Percentiles rank a stretch among this genome's conserved stretches.
phyloP scores from a whole-genome alignment of 768 basidiomycete species.

The Paxillus ammoniavirescens region DNA sequence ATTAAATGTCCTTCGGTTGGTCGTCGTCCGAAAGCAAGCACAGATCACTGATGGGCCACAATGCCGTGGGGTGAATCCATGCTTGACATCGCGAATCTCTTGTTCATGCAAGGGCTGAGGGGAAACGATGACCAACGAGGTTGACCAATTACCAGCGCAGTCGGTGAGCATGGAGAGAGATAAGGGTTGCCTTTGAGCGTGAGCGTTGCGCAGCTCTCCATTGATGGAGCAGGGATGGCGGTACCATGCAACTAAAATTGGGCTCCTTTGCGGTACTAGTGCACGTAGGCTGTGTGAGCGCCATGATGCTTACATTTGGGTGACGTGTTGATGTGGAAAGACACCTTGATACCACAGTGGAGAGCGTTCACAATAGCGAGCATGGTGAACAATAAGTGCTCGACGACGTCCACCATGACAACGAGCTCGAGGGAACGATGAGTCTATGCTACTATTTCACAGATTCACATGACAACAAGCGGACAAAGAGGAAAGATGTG shows the following conservation, averaged over 20 bases:
- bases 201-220: constrained; percentile 1
- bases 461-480: constrained; percentile 6
- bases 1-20: neutral
- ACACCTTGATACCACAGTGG: neutral
- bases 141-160: constrained; percentile 11
- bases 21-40: no score
- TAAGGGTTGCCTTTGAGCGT: neutral
- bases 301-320: no score
- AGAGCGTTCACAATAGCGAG: neutral
- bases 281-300: neutral
- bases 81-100: constrained; percentile 14
- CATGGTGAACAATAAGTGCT: neutral
- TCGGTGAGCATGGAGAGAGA: neutral
- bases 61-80: constrained; percentile 9
- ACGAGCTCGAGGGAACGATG: neutral
- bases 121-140: constrained; percentile 17
- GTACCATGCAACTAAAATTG: constrained; percentile 11
- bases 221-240: constrained; percentile 3
- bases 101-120: constrained; percentile 17
- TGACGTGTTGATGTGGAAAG: neutral
- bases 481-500: constrained; percentile 3
- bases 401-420: constrained; percentile 3
- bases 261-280: neutral
- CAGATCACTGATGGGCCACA: no score
- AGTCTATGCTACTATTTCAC: constrained; percentile 3